A percentile compares a stretch with the other conserved stretches of the same genome.
phyloP scores from a whole-genome alignment of 345 rosid genomes.

The Psidium friedrichsthalianum region DNA sequence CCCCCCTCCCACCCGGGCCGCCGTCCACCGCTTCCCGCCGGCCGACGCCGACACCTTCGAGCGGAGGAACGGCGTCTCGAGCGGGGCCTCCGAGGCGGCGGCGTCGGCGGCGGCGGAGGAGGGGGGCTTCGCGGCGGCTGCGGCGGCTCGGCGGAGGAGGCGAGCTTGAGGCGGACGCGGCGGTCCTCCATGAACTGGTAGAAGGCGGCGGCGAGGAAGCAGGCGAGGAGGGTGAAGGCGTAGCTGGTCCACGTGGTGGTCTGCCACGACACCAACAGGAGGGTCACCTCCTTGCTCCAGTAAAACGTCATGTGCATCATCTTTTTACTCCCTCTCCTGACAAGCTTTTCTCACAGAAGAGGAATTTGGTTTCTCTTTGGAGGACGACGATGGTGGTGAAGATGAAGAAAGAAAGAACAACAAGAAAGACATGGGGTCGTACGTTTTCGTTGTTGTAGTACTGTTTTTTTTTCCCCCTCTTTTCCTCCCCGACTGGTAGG shows the following conservation, averaged over 20 bases:
- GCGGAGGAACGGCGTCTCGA: neutral
- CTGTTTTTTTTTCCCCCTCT: neutral
- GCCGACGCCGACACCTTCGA: neutral
- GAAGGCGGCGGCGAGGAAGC: slow-evolving; percentile 47
- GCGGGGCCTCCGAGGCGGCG: neutral
- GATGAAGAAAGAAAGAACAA: neutral
- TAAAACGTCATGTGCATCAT: slow-evolving; percentile 99
- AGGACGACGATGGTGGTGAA: neutral
- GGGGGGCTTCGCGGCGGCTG: neutral
- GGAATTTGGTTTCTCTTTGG: neutral
- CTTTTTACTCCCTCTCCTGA: neutral
- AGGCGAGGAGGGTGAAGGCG: slow-evolving; percentile 54
- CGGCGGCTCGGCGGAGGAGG: neutral
- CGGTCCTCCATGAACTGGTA: slow-evolving; percentile 59
- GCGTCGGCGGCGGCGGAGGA: neutral
- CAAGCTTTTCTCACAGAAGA: neutral
- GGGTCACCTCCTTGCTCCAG: slow-evolving; percentile 64
- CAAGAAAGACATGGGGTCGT: neutral
- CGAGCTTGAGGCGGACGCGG: slow-evolving; percentile 34
- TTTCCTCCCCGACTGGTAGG: too few relatives aligned
- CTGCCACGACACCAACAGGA: slow-evolving; percentile 56
- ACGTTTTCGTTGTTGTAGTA: neutral
- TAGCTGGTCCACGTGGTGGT: slow-evolving; percentile 54
- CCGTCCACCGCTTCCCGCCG: neutral
- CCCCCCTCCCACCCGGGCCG: neutral